Conservation (phyloP, 306 rosid species). For the Erythrophleum fordii region DNA sequence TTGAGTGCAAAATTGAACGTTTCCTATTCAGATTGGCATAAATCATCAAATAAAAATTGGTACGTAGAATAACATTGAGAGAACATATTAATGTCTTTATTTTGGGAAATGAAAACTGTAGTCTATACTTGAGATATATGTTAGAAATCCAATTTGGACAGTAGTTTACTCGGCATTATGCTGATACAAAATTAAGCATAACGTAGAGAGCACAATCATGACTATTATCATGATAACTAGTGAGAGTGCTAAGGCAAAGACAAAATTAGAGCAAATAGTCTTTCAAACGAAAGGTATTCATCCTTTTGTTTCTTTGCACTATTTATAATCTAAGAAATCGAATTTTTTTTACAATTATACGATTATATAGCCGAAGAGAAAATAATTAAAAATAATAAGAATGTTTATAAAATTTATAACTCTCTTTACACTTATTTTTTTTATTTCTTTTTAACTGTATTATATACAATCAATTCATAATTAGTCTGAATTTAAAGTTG, state of each 20-base stretch:
- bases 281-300: background rate
- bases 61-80: too few relatives aligned
- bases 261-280: background rate
- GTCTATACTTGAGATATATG: background rate
- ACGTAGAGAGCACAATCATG: background rate
- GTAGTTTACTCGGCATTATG: background rate
- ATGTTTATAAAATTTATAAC: too few relatives aligned
- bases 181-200: conserved; percentile 9
- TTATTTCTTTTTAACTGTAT: too few relatives aligned
- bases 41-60: conserved; percentile 17
- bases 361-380: too few relatives aligned
- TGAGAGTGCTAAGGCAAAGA: background rate
- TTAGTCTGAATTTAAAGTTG: too few relatives aligned
- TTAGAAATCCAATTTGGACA: conserved; percentile 2
- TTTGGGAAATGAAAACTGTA: background rate
- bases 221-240: background rate
- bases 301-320: background rate
- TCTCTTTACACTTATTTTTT: too few relatives aligned
- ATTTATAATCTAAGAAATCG: too few relatives aligned
- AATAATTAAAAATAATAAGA: too few relatives aligned
- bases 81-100: background rate
- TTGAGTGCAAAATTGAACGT: background rate
- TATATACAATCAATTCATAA: too few relatives aligned
- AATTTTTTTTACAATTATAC: too few relatives aligned
- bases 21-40: conserved; percentile 8